A percentile compares a stretch with the other conserved stretches of the same genome.
Evolutionary conservation across 805 yeast species (phyloP).

Genomic region (Priceomyces medius): DNA sequence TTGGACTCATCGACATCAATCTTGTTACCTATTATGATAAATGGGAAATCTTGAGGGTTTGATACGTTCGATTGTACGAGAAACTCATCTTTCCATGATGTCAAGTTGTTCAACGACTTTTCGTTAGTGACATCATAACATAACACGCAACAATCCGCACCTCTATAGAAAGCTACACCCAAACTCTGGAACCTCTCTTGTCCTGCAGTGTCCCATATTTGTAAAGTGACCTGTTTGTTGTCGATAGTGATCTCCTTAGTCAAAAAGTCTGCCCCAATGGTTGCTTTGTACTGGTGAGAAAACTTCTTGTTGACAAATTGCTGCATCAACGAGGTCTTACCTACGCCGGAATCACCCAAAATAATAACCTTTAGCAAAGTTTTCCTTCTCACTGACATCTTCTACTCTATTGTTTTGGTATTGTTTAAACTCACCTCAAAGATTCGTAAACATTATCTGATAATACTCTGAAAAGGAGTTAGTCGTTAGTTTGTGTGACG

Average conservation of each 20-base stretch:
- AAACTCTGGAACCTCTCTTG: conserved; percentile 96
- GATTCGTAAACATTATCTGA: background rate
- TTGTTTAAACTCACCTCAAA: background rate
- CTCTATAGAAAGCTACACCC: conserved; percentile 96
- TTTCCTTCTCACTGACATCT: conserved; percentile 65
- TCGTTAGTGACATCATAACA: conserved; percentile 95
- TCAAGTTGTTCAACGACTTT: conserved; percentile 85
- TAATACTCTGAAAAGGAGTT: background rate
- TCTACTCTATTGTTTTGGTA: background rate
- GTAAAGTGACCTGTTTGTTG: conserved; percentile 68
- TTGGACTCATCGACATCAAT: conserved; percentile 91
- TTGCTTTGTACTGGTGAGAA: conserved; percentile 93
- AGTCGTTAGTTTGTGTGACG: background rate
- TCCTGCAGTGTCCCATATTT: conserved; percentile 98
- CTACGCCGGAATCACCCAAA: conserved; percentile 96
- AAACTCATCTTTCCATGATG: conserved; percentile 94
- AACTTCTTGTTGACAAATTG: conserved; percentile 94
- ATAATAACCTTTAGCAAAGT: conserved; percentile 83
- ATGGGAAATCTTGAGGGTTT: conserved; percentile 94
- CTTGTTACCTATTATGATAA: conserved; percentile 92
- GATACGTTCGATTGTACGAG: conserved; percentile 88
- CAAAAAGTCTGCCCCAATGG: conserved; percentile 95
- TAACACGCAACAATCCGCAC: conserved; percentile 96
- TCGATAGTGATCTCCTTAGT: conserved; percentile 89
- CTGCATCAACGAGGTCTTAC: conserved; percentile 95